Evolutionary conservation across 805 yeast species (phyloP), one percentile per base, ranked within the genome.

Genomic region (Ogataea salicorniae): DNA sequence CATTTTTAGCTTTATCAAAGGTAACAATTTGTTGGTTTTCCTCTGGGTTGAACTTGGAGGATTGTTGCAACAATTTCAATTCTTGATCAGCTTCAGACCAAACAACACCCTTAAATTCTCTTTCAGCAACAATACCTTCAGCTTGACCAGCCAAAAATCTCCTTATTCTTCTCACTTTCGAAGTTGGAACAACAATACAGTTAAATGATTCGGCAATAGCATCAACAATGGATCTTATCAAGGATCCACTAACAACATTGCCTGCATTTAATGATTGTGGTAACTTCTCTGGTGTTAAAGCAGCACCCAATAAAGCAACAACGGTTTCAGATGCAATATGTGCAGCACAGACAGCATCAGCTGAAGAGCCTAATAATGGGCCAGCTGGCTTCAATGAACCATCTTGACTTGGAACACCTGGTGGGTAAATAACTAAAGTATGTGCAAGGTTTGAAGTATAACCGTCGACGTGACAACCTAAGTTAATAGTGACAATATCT

Each of bases 121-220:
- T 79, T 71, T 92, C 99, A 36, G 91, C 92, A 54, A 90, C 94
- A 46, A 90, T 73, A 63, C 90, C 94, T 62, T 89, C 95, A 49
- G 91, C 84, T 73, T 94, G 99, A 46, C 99, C 99, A 37, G 96
- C 95, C 62, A 94, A 79, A 60, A 92, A 94, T 63, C 98, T 80
- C 73, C 96, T 80, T 48, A 91, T 77, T 66, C 97, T 80, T 71
- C 99, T 84, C 39, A 94, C 87, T 64, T 88, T 83, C 20, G 97
- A 87, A 0, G 96, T 96, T 31, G 98, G 98, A 35, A 87, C 89
- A 46, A 94, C 89, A 48, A 75, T 74, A 73, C 96, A 89, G 64
- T 85, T 80, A 70, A 83, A 94, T 1, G 84, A 73, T 48, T 76
- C 77, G n/a, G 96, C 98, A 60, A 94, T 76, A n/a, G 82, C 75